Base-by-base conservation (phyloP, 495 filamentous ascomycete genomes). In the Penicillium egyptiacum region DNA sequence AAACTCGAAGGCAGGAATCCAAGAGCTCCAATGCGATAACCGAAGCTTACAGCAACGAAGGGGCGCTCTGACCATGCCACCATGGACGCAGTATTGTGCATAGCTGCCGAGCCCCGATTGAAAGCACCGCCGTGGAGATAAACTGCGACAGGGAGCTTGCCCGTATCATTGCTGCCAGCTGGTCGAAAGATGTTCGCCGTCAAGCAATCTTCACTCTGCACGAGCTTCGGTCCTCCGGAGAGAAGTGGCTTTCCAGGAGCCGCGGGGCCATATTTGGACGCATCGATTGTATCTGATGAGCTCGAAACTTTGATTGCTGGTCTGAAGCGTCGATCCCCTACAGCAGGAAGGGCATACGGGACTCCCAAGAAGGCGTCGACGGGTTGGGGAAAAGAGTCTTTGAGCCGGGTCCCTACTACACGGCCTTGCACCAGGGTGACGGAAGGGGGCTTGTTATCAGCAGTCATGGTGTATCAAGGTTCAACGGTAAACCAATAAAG, bases 291-390 rank as follows among this genome's bases (percentile, higher is more conserved):
- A 20, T 67, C 46, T 50, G 57, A 28, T 62, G 68, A 61, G 75
- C 55, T 23, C 59, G 67, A 58, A 73, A 76, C 48, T 17, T 62
- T 60, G 9, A 55, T 57, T 4, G 84, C 78, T 20, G 78, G 79
- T 35, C 68, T 75, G 67, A 86, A 87, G 45, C 85, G 78, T 58
- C 80, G 76, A 26, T 83, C 65, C 16, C 82, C 83, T 25, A 68
- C 70, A 0, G 84, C 83, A 0, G 78, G 73, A 49, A 81, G 68
- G 2, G 80, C 85, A 60, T 83, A 88, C 2, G 82, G 86, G 54
- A 88, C 76, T 16, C 85, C 84, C n/a, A 79, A 68, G 58, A 82
- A 88, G 62, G 62, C 78, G 43, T 88, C 81, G 22, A 86, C 56
- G 10, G 74, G 58, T 53, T 77, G 75, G 2, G 82, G 77, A 14